Evolutionary conservation across 371 early-diverging fungal species (phyloP), one percentile per base, ranked within the genome.

Genomic region (Vittaforma corneae): DNA sequence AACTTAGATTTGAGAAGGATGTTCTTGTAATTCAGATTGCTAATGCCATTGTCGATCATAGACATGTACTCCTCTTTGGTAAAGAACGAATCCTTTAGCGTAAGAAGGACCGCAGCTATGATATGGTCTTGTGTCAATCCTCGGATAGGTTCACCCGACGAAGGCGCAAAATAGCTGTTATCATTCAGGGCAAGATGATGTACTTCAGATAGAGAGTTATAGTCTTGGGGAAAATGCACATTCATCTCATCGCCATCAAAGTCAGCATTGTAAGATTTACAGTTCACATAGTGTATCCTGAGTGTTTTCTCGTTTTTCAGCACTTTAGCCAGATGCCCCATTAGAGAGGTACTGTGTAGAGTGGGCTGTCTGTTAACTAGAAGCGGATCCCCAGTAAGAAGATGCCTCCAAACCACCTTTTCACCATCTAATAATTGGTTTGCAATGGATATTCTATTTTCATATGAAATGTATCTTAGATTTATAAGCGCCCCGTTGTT

Each of bases 231-330:
- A 74, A 94, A 95, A 81, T 99, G 99, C 69, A 93, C 85, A 80
- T 99, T 99, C 96, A 99, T 99, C 81, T 99, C 99, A 81, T 97
- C 99, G 75, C 99, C 99, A 80, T 97, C 99, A 81, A 99, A 97
- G 84, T 99, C 99, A 62, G 97, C 97, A 78, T 93, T 93, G 74
- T 90, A 91, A 4, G 91, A 86, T 76, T 92, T 92, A 81, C 91
- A 90, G 77, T 85, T 85, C 52, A 93, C 92, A 78, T 97, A 99
- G 82, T 99, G 97, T 91, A 99, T 90, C 50, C 99, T 87, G 78
- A 99, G 88, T 1, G 97, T 97, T 70, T 90, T 93, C 76, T 94
- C 94, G 26, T 90, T 91, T 11, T 91, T 90, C 18, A 99, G 82
- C 20, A 99, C 86, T 63, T 88, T 86, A 6, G 92, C 96, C 37